Conservation (phyloP, 1,139 yeast genomes). For the Protomyces macrosporus region DNA sequence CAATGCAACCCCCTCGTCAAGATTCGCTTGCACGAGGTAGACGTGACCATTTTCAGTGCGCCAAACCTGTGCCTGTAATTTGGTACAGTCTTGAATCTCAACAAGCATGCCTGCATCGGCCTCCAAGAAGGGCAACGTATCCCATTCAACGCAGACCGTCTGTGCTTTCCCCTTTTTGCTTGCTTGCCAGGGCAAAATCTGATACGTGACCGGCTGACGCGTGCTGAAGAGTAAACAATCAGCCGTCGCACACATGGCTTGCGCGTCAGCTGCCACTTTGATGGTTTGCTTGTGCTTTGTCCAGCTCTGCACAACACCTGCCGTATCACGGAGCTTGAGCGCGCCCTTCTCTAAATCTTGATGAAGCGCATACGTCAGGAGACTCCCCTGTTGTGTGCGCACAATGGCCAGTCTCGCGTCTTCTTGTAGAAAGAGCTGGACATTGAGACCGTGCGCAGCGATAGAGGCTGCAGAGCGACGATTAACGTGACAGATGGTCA, state of each 20-base stretch:
- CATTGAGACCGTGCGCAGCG: slow-evolving; percentile 10
- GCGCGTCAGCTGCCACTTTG: slow-evolving; percentile 12
- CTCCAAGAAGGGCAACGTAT: neutral
- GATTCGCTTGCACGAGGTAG: neutral
- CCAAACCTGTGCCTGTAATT: neutral
- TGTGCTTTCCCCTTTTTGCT: slow-evolving; percentile 3
- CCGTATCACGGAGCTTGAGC: neutral
- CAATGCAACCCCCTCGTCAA: neutral
- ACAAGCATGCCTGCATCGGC: neutral
- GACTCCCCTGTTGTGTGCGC: neutral
- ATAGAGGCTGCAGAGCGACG: slow-evolving; percentile 6
- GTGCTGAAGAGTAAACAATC: slow-evolving; percentile 8
- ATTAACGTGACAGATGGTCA: slow-evolving; percentile 5
- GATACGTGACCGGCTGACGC: slow-evolving; percentile 1
- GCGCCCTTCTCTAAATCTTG: neutral
- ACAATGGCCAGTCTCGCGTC: slow-evolving; percentile 5
- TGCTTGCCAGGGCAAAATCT: slow-evolving; percentile 7
- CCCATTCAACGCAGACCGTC: slow-evolving; percentile 1
- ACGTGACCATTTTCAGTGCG: neutral
- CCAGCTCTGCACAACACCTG: slow-evolving; percentile 11
- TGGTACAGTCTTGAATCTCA: neutral
- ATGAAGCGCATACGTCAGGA: slow-evolving; percentile 12
- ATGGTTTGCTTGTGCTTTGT: slow-evolving; percentile 15
- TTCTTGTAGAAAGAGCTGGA: neutral
- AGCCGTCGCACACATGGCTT: slow-evolving; percentile 3